Base-by-base conservation (phyloP, 1,139 yeast species). In the Geotrichum australiense region DNA sequence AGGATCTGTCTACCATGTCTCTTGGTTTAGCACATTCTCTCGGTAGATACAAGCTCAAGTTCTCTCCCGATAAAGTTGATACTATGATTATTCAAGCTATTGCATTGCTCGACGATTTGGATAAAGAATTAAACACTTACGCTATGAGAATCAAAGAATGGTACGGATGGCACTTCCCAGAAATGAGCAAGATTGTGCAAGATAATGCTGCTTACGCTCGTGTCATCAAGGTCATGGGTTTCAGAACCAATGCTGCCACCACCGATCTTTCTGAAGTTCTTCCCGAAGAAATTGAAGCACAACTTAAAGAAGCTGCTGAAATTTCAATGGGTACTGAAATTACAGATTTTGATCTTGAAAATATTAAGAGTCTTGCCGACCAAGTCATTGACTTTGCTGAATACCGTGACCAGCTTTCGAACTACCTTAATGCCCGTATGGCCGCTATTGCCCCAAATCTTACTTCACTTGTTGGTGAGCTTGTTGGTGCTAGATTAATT, bases 111-210 rank as follows among this genome's bases (percentile, higher is more conserved):
- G 98, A 91, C 64, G 96, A 93, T 65, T 78, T 91, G 55, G 98
- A 91, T 69, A 91, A 91, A 71, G 98, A 91, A 62, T 79, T 91
- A 64, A 91, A 91, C 70, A 91, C 97, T 46, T 91, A 84, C 66
- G 91, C 97, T 50, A 91, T 91, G 98, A 81, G 98, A 73, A 89
- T 85, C 61, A 91, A 91, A 74, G 98, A 91, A 71, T 91, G 98
- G 98, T 91, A 91, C 69, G 97, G 97, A 54, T 91, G 98, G 98
- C 98, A 91, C 67, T 91, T 91, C 79, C 98, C 98, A 46, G 98
- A 91, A 71, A 78, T 91, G 72, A 95, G 96, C 56, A 87, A 86
- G 70, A 76, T 91, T 64, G 91, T 87, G 50, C 80, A 86, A 55
- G 98, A 91, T 70, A 89, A 89, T 24, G 45, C 46, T 28, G 60